Conservation (phyloP, 2,329 filamentous ascomycete genomes). For the Clonostachys solani region DNA sequence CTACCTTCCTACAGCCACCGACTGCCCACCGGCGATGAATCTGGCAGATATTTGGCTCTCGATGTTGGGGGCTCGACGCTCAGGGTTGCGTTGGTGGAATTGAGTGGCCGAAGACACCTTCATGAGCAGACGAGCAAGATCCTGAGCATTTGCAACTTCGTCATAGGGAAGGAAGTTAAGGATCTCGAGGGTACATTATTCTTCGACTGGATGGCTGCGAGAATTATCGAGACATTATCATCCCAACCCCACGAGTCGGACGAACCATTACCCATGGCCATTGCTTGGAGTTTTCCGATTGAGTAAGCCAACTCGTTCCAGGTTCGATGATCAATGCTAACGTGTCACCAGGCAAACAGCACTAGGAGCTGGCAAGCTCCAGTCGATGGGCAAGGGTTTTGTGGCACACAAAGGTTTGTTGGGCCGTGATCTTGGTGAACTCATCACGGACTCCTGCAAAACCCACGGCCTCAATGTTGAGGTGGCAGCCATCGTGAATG, state of each 20-base stretch:
- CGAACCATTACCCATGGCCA: conserved; percentile 49
- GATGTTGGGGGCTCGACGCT: conserved; percentile 69
- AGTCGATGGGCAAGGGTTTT: conserved; percentile 64
- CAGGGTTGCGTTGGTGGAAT: conserved; percentile 58
- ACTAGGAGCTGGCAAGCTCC: conserved; percentile 52
- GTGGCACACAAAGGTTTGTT: conserved; percentile 51
- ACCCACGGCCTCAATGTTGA: conserved; percentile 46
- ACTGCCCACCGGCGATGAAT: conserved; percentile 55
- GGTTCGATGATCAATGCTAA: conserved; percentile 10
- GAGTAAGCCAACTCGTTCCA: conserved; percentile 40
- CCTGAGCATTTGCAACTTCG: conserved; percentile 49
- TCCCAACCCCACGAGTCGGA: conserved; percentile 30
- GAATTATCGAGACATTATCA: conserved; percentile 52
- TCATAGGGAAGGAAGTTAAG: conserved; percentile 52
- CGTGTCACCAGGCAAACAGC: conserved; percentile 54
- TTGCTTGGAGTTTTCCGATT: conserved; percentile 68
- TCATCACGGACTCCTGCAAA: conserved; percentile 51
- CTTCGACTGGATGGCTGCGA: conserved; percentile 65
- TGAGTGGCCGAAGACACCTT: conserved; percentile 38
- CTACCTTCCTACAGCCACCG: conserved; percentile 63
- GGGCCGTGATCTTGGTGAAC: conserved; percentile 55
- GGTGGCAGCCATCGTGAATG: conserved; percentile 61
- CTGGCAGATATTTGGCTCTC: conserved; percentile 55
- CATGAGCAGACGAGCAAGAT: conserved; percentile 42
- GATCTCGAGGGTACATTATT: conserved; percentile 53